phyloP scores from a whole-genome alignment of 192 early-diverging fungal genomes.

The Dimargaris cristalligena region DNA sequence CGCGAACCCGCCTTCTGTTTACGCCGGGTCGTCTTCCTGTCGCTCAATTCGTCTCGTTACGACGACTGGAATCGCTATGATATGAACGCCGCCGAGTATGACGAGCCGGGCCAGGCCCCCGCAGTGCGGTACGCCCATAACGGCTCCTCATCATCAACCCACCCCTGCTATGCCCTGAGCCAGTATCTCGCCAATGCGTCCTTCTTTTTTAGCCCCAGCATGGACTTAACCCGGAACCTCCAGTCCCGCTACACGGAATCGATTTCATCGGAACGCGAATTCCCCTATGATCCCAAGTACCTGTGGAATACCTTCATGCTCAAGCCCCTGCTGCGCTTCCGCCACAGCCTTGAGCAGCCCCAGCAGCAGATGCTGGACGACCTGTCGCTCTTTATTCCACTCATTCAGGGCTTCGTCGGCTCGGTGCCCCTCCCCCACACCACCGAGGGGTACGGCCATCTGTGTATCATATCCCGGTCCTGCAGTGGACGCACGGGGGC shows the following conservation, averaged over 20 bases:
- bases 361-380: constrained; percentile 51
- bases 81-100: constrained; percentile 23
- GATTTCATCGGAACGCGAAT: constrained; percentile 4
- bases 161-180: constrained; percentile 61
- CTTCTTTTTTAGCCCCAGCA: constrained; percentile 82
- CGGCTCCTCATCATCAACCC: too few species aligned
- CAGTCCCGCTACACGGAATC: constrained; percentile 42
- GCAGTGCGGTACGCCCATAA: too few species aligned
- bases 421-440: constrained; percentile 11
- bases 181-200: constrained; percentile 69
- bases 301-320: constrained; percentile 87
- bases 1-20: constrained; percentile 54
- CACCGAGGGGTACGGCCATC: not conserved
- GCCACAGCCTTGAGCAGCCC: constrained; percentile 47
- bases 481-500: constrained; percentile 54
- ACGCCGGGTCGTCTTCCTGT: constrained; percentile 54
- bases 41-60: constrained; percentile 50
- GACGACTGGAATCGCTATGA: constrained; percentile 34
- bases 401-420: constrained; percentile 26
- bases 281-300: constrained; percentile 43
- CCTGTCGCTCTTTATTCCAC: constrained; percentile 51
- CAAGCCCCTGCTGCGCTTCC: constrained; percentile 57
- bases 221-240: constrained; percentile 71
- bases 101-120: constrained; percentile 23
- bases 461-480: constrained; percentile 26